Evolutionary conservation across 2,329 filamentous ascomycete genomes (phyloP), one percentile per base, ranked within the genome.

Genomic region (Fusarium praegraminearum): DNA sequence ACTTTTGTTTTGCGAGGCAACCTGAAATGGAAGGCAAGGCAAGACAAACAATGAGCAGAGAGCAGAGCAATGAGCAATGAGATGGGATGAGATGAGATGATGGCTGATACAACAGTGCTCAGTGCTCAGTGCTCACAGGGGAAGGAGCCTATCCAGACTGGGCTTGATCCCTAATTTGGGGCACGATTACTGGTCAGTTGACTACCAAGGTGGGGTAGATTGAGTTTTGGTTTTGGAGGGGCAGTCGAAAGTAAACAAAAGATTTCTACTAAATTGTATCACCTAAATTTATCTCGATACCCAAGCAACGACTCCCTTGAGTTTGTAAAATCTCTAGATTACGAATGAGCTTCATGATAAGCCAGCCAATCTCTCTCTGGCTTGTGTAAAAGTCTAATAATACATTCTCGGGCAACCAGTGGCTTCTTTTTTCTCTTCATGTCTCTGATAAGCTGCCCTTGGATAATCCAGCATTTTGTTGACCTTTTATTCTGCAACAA

Each of bases 181-280:
- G 36, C 33, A 45, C 45, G 55, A 40, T 50, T 18, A 54, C 30
- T 57, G 55, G 55, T 12, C 26, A 56, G 18, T 20, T 28, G 20
- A 43, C 30, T 38, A 53, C 16, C 20, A 22, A 40, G 33, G 62
- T 57, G 62, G 65, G 43, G 67, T 59, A 45, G 44, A 49, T 51
- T 26, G 11, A 36, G 24, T 46, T 40, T 44, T 22, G 49, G 53
- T 46, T 40, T 44, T 22, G 49, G 53, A 51, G 49, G 49, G 49
- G 49, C 49, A 51, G 22, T 51, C 3, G 30, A 65, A 70, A 71
- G 72, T 74, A 74, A 74, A 74, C 72, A 74, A 74, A 73, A 54
- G 32, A 56, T 56, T 50, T n/a, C 20, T 41, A 45, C 20, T 22
- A 22, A 22, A 22, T 50, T 43, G 16, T 10, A 38, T 51, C 20